These are phyloP conservation scores for Trichoderma harzianum DNA, from an alignment of 2,329 filamentous ascomycete genomes.

Conservation along the genomic window DNA sequence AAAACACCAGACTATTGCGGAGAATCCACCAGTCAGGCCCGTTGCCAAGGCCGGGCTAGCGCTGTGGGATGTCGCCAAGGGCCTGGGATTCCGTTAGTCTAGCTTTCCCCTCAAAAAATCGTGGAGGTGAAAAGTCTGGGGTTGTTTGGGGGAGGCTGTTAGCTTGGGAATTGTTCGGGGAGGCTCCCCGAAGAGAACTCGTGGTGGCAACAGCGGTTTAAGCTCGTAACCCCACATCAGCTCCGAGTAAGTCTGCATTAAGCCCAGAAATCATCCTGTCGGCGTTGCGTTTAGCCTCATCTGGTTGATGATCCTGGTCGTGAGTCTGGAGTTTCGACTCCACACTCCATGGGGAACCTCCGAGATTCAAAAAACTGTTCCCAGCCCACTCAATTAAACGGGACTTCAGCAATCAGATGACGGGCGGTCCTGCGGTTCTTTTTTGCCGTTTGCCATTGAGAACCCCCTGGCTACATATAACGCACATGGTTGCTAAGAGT, in stretches of 20 bases:
- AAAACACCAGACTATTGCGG: background rate
- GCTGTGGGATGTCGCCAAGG: background rate
- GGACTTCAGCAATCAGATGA: background rate
- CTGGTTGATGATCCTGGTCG: background rate
- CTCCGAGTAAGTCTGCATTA: background rate
- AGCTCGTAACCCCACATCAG: conserved; percentile 7
- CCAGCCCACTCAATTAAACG: background rate
- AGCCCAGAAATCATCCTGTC: background rate
- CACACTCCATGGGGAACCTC: background rate
- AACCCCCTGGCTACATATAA: background rate
- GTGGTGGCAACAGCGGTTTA: background rate
- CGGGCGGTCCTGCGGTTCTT: background rate
- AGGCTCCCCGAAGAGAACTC: background rate
- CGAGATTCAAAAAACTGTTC: background rate
- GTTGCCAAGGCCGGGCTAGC: conserved; percentile 1
- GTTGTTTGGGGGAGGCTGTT: background rate
- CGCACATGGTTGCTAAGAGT: background rate
- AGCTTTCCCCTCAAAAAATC: conserved; percentile 6
- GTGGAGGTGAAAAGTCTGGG: background rate
- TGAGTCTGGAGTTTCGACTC: background rate
- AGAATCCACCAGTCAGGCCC: background rate
- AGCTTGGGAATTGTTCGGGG: background rate
- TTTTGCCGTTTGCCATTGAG: background rate
- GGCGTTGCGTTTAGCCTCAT: background rate
- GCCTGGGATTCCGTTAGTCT: background rate